A percentile compares a stretch with the other conserved stretches of the same genome.
Conservation (phyloP, 2,329 filamentous ascomycete genomes). For the Trichophyton equinum region DNA sequence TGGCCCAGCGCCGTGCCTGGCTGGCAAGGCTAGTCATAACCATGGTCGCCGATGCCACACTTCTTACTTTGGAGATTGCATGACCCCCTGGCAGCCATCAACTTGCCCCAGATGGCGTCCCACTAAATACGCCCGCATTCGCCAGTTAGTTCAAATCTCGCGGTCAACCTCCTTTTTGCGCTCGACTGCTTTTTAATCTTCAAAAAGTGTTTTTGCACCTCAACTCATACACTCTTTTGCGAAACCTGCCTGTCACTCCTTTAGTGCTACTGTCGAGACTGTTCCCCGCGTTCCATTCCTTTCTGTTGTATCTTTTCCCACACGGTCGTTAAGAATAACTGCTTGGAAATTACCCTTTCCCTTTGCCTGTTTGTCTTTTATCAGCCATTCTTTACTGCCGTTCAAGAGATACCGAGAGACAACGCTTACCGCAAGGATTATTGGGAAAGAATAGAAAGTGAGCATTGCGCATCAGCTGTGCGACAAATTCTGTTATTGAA, state of each 20-base stretch:
- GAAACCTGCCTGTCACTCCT: slow-evolving; percentile 3
- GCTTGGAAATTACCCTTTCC: neutral
- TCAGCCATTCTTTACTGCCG: neutral
- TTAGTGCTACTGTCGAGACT: neutral
- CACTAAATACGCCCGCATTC: slow-evolving; percentile 1
- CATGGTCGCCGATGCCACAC: neutral
- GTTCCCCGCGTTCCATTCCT: slow-evolving; percentile 3
- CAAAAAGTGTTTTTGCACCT: slow-evolving; percentile 1
- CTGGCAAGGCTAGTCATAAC: neutral
- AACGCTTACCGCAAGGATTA: neutral
- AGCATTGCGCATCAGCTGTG: neutral
- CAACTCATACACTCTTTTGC: neutral
- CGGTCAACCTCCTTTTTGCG: neutral
- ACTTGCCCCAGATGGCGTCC: neutral
- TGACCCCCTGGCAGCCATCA: neutral
- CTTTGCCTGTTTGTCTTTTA: neutral
- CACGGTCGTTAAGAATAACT: neutral
- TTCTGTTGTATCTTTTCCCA: neutral
- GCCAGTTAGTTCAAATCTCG: neutral
- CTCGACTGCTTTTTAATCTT: neutral
- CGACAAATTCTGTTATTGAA: neutral
- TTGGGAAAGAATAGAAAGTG: neutral
- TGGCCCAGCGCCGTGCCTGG: neutral
- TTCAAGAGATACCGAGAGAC: neutral
- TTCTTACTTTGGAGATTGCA: neutral